Percentiles rank a stretch among this genome's conserved stretches.
These are phyloP conservation scores for Botryobasidium botryosum DNA, from an alignment of 768 basidiomycete species.

Conservation along the genomic window DNA sequence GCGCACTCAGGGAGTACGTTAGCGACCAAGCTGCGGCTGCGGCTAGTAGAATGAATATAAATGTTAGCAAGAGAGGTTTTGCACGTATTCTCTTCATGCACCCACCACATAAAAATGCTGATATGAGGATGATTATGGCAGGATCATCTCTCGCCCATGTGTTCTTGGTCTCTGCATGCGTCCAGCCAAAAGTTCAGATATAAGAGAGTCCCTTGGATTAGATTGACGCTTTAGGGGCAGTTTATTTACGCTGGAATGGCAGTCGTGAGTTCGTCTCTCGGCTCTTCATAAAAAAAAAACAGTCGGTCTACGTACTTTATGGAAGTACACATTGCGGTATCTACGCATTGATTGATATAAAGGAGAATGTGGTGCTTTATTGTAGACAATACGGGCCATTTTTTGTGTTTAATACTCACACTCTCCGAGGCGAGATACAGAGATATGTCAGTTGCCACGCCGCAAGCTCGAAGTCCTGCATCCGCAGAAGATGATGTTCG, in stretches of 20 bases:
- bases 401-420: constrained; percentile 33
- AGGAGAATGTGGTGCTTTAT: no score
- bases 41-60: constrained; percentile 26
- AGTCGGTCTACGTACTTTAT: constrained; percentile 46
- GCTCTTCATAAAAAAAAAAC: background rate
- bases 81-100: no score
- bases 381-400: background rate
- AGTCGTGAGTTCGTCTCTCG: background rate
- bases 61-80: no score
- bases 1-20: constrained; percentile 48
- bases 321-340: constrained; percentile 94
- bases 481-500: background rate
- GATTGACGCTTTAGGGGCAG: background rate
- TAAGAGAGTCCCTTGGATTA: background rate
- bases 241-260: background rate
- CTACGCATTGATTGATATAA: no score
- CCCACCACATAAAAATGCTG: constrained; percentile 34
- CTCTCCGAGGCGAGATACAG: constrained; percentile 79
- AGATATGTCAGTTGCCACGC: constrained; percentile 93
- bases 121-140: constrained; percentile 77
- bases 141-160: constrained; percentile 97
- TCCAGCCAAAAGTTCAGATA: constrained; percentile 3
- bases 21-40: constrained; percentile 75
- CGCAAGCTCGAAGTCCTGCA: constrained; percentile 89
- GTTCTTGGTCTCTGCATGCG: constrained; percentile 90